phyloP scores from a whole-genome alignment of 257 asterid genomes.

The Lantana camara region DNA sequence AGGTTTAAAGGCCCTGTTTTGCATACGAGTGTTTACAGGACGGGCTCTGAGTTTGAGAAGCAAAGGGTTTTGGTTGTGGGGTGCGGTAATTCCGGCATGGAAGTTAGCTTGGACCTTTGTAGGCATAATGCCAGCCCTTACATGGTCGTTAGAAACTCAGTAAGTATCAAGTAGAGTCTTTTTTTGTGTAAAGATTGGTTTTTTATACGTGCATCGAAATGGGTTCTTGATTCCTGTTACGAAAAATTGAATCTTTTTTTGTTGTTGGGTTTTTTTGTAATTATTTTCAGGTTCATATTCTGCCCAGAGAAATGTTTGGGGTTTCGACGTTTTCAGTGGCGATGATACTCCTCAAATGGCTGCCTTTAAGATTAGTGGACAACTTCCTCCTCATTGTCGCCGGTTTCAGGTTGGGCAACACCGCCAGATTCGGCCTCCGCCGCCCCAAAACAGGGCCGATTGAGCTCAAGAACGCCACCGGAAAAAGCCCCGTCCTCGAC shows the following conservation, averaged over 20 bases:
- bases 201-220: neutral
- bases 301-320: conserved; percentile 90
- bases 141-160: conserved; percentile 85
- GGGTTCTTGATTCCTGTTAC: too few species aligned
- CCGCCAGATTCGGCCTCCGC: conserved; percentile 62
- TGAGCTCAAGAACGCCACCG: conserved; percentile 84
- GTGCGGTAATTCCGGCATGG: conserved; percentile 98
- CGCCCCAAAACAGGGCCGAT: conserved; percentile 93
- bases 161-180: conserved; percentile 39
- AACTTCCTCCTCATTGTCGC: conserved; percentile 63
- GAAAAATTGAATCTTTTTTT: neutral
- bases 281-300: conserved; percentile 69
- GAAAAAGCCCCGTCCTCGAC: conserved; percentile 92
- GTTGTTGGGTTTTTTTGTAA: neutral
- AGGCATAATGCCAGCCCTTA: conserved; percentile 59
- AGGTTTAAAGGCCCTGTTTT: conserved; percentile 53
- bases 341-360: conserved; percentile 70
- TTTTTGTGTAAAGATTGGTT: neutral
- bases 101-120: conserved; percentile 83
- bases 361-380: conserved; percentile 74
- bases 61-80: conserved; percentile 73
- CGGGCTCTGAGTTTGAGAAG: conserved; percentile 55
- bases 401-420: conserved; percentile 55
- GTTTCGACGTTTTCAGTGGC: conserved; percentile 74
- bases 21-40: conserved; percentile 64